Percentiles rank a stretch among this genome's conserved stretches.
phyloP scores from a whole-genome alignment of 202 grass and related monocot species.

The Digitaria exilis region DNA sequence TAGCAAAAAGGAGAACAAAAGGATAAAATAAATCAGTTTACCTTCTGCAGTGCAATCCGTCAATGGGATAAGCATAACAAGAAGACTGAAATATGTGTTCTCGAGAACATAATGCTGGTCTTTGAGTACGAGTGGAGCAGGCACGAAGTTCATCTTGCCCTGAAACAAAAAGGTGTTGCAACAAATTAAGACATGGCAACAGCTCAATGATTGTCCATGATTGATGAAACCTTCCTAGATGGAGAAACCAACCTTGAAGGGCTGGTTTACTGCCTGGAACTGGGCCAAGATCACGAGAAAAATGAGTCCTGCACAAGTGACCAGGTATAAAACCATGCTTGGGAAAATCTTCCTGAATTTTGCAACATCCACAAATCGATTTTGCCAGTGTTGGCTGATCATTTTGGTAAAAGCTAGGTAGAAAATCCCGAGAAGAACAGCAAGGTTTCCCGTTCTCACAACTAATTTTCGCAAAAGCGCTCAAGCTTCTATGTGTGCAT shows the following conservation, averaged over 20 bases:
- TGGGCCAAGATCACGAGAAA: constrained; percentile 39
- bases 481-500: constrained; percentile 51
- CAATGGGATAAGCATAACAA: constrained; percentile 47
- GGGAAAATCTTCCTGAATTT: constrained; percentile 53
- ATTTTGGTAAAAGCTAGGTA: constrained; percentile 54
- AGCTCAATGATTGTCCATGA: constrained; percentile 31
- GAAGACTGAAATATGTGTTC: constrained; percentile 49
- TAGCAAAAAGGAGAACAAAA: constrained; percentile 38
- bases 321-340: constrained; percentile 58
- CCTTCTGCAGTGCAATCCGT: constrained; percentile 67
- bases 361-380: constrained; percentile 52
- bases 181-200: constrained; percentile 26
- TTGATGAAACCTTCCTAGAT: not conserved
- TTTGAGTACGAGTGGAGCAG: constrained; percentile 44
- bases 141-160: constrained; percentile 47
- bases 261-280: constrained; percentile 32
- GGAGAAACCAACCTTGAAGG: constrained; percentile 49
- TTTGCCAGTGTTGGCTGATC: constrained; percentile 51
- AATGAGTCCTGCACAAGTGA: constrained; percentile 53
- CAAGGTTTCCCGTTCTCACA: constrained; percentile 57
- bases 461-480: constrained; percentile 46
- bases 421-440: constrained; percentile 53
- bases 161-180: constrained; percentile 36
- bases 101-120: constrained; percentile 48
- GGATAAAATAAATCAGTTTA: constrained; percentile 42